Conservation (phyloP, 257 asterid species). For the Scutellaria barbata region DNA sequence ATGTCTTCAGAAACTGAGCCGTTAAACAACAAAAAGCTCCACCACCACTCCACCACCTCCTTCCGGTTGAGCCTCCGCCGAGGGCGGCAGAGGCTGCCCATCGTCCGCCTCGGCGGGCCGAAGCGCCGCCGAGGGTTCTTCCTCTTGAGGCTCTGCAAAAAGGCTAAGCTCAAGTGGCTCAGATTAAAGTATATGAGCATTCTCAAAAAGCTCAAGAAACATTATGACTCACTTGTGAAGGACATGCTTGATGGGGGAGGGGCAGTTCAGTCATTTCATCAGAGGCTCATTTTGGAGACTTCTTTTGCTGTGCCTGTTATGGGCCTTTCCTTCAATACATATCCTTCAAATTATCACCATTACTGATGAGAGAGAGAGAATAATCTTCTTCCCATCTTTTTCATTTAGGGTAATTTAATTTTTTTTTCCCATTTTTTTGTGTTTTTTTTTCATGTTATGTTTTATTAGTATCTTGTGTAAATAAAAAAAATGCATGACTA, state of each 20-base stretch:
- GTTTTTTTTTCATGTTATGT: too few relatives aligned
- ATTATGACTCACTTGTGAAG: constrained; percentile 42
- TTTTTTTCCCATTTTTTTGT: too few relatives aligned
- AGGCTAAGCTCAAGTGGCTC: constrained; percentile 51
- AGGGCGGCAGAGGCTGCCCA: constrained; percentile 49
- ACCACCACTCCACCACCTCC: constrained; percentile 31
- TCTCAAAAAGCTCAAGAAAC: constrained; percentile 56
- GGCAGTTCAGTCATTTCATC: constrained; percentile 60
- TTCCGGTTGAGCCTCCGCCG: constrained; percentile 57
- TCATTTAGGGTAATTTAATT: too few relatives aligned
- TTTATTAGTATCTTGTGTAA: too few relatives aligned
- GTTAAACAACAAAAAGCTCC: constrained; percentile 21
- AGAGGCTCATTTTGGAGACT: constrained; percentile 62
- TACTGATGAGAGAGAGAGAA: neutral
- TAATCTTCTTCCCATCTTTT: too few relatives aligned
- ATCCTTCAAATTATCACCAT: constrained; percentile 16
- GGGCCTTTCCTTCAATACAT: constrained; percentile 57
- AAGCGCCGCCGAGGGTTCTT: constrained; percentile 53
- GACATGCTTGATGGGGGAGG: constrained; percentile 55
- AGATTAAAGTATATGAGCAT: constrained; percentile 45
- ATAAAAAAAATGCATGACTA: too few relatives aligned
- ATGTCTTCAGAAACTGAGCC: constrained; percentile 48
- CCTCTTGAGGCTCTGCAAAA: constrained; percentile 49
- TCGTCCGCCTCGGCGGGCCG: constrained; percentile 62
- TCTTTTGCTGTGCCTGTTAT: constrained; percentile 77